These are phyloP conservation scores for Trypanosoma theileri DNA, from an alignment of 208 protist species.

Conservation along the genomic window DNA sequence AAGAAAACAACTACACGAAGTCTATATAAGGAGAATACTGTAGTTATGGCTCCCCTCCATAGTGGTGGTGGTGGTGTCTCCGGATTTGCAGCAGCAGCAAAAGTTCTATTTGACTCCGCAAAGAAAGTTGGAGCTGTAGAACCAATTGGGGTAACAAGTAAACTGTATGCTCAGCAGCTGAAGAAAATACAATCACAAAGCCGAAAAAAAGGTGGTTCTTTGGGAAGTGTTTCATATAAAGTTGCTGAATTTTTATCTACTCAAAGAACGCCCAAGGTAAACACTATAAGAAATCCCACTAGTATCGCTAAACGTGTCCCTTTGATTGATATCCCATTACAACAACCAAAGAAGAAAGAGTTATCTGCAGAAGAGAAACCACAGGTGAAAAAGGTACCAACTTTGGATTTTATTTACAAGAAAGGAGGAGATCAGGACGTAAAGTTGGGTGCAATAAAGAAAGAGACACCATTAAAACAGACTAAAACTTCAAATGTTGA, in stretches of 20 bases:
- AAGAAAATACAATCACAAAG: slow-evolving; percentile 82
- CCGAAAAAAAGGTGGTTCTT: slow-evolving; percentile 67
- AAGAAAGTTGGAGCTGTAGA: slow-evolving; percentile 76
- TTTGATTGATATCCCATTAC: slow-evolving; percentile 55
- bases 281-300: slow-evolving; percentile 4
- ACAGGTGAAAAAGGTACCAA: slow-evolving; percentile 19
- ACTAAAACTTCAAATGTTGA: neutral
- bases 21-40: slow-evolving; percentile 11
- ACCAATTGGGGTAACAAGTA: slow-evolving; percentile 54
- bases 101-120: slow-evolving; percentile 83
- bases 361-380: slow-evolving; percentile 3
- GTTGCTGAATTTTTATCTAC: slow-evolving; percentile 81
- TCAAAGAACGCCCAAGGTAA: slow-evolving; percentile 39
- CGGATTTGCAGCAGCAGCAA: slow-evolving; percentile 74
- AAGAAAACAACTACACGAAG: neutral
- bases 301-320: slow-evolving; percentile 61
- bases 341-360: slow-evolving; percentile 11
- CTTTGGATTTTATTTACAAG: slow-evolving; percentile 20
- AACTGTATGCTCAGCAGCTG: slow-evolving; percentile 67
- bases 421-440: slow-evolving; percentile 4
- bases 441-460: slow-evolving; percentile 1
- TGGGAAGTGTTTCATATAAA: slow-evolving; percentile 83
- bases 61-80: slow-evolving; percentile 16
- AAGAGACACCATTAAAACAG: neutral
- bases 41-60: neutral